Base-by-base conservation (phyloP, 345 rosid species). In the Sisymbrium altissimum region DNA sequence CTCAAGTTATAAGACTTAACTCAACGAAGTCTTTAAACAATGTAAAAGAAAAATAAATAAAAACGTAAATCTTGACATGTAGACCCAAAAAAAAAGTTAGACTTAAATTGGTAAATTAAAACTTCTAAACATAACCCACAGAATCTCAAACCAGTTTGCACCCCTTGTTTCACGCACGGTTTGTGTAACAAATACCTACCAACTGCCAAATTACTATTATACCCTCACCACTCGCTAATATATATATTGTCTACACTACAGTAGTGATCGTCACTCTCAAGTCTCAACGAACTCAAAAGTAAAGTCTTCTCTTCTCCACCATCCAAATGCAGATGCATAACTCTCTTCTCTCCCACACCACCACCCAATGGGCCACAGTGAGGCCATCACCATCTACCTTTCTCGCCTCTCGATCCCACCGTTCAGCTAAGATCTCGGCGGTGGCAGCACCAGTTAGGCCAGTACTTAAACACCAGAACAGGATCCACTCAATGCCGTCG, bases 401-500 rank as follows among this genome's bases (percentile, higher is more conserved):
- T 53, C 62, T 52, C 15, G 15, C 35, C 12, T 21, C 56, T 30
- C 46, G 45, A 1, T 15, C 4, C 10, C 21, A 17, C 21, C 50
- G 21, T 0, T 44, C 65, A 1, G 12, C 4, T 1, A 58, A 30
- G 46, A 70, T 56, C 23, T 56, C 80, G 0, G 82, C 88, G 5
- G 84, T 78, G 41, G 85, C 84, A 1, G 79, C 85, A 1, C 45
- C 82, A 1, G 62, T 71, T 10, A 57, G 67, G 1, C 74, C 64
- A 10, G 71, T 61, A 5, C 59, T 70, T 3, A 83, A 70, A 29
- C 79, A 56, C 64, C 83, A 70, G 12, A 46, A 58, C 15, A 86
- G 66, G 52, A 83, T 80, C 18, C 91, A 86, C 71, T 82, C 93
- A 0, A 78, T 88, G 89, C 88, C 96, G 3, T 80, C 83, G 0